A percentile compares a stretch with the other conserved stretches of the same genome.
phyloP scores from a whole-genome alignment of 495 filamentous ascomycete species.

The Aspergillus incahuasiensis region DNA sequence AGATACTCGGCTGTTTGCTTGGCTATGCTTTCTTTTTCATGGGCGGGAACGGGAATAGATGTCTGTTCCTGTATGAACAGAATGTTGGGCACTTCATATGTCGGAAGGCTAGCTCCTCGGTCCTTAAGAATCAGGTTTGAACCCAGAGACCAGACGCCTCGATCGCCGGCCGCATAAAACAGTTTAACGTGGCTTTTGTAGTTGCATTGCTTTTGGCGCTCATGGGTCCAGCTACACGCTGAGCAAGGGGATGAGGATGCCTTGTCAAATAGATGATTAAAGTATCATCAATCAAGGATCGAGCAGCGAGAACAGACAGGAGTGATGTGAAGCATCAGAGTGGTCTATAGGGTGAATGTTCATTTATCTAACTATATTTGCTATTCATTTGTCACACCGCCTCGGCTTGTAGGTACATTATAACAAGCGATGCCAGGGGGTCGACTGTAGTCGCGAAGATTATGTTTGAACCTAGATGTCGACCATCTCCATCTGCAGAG shows the following conservation, averaged over 20 bases:
- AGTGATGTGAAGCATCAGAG: too few species aligned
- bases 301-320: too few species aligned
- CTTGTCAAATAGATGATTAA: background rate
- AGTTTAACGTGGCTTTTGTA: slow-evolving; percentile 31
- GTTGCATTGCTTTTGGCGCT: slow-evolving; percentile 22
- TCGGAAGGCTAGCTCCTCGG: slow-evolving; percentile 2
- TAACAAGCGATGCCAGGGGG: too few species aligned
- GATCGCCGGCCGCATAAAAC: slow-evolving; percentile 29
- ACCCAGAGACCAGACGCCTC: slow-evolving; percentile 32
- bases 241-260: slow-evolving; percentile 8
- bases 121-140: slow-evolving; percentile 29
- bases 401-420: too few species aligned
- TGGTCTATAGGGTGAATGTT: too few species aligned
- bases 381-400: too few species aligned
- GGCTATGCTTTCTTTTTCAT: slow-evolving; percentile 23
- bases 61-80: slow-evolving; percentile 20
- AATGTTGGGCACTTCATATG: slow-evolving; percentile 17
- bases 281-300: background rate
- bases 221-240: slow-evolving; percentile 25
- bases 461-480: too few species aligned
- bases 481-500: too few species aligned
- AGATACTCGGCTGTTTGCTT: slow-evolving; percentile 28
- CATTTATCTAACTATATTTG: too few species aligned
- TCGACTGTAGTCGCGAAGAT: too few species aligned
- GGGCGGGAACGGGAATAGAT: slow-evolving; percentile 20